Conservation (phyloP, 1,284 basidiomycete genomes). For the Meira miltonrushii region DNA sequence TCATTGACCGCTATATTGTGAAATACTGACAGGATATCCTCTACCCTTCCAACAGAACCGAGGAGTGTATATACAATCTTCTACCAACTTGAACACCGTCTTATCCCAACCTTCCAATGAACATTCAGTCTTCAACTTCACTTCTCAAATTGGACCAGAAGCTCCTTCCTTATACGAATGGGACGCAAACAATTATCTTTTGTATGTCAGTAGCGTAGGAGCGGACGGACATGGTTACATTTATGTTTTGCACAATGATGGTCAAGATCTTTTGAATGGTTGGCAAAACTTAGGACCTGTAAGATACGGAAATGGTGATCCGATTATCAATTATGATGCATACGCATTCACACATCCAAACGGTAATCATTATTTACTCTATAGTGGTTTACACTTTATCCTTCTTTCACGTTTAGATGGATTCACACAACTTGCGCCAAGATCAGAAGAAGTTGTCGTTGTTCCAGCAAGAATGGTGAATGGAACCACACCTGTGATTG, state of each 20-base stretch:
- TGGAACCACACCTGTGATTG: background rate
- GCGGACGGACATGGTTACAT: background rate
- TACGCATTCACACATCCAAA: slow-evolving; percentile 4
- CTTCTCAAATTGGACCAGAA: background rate
- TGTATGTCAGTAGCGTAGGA: background rate
- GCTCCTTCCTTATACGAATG: background rate
- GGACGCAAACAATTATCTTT: background rate
- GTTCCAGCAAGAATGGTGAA: background rate
- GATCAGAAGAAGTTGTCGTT: background rate
- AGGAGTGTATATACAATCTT: slow-evolving; percentile 1
- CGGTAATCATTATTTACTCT: slow-evolving; percentile 3
- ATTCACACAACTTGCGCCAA: background rate
- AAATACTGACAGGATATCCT: no score
- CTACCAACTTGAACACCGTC: background rate
- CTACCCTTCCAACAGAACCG: background rate
- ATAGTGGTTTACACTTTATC: background rate
- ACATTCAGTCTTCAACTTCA: background rate
- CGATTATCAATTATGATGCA: slow-evolving; percentile 5
- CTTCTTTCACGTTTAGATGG: background rate
- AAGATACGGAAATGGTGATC: background rate
- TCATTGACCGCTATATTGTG: no score
- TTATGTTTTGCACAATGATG: background rate
- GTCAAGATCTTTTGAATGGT: background rate
- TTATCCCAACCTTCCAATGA: slow-evolving; percentile 1
- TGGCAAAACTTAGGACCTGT: slow-evolving; percentile 1